Percentiles rank a stretch among this genome's conserved stretches.
These are phyloP conservation scores for Hibiscus trionum DNA, from an alignment of 345 rosid species.

Conservation along the genomic window DNA sequence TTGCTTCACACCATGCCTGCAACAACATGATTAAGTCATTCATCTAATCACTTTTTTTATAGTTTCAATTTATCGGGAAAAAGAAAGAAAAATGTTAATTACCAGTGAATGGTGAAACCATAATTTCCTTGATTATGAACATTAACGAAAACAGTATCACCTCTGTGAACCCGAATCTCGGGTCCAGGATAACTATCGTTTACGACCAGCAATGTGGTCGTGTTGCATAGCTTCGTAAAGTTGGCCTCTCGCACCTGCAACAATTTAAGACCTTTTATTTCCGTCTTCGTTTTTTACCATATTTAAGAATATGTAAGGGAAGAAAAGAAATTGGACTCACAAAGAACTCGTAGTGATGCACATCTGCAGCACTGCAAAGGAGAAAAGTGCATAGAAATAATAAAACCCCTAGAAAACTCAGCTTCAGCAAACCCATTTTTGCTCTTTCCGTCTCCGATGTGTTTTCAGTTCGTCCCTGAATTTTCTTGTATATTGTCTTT, in stretches of 20 bases:
- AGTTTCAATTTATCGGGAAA: not conserved
- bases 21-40: conserved; percentile 25
- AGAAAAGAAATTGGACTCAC: not conserved
- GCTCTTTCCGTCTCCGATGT: not conserved
- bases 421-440: not conserved
- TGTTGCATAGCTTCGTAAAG: conserved; percentile 2
- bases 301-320: not conserved
- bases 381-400: not conserved
- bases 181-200: conserved; percentile 39
- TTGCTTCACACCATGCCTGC: conserved; percentile 43
- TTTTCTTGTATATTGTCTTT: not conserved
- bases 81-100: not conserved
- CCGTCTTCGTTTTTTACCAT: too few species aligned
- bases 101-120: conserved; percentile 16
- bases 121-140: conserved; percentile 41
- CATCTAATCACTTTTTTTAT: not conserved
- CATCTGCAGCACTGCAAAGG: not conserved
- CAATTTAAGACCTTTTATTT: not conserved
- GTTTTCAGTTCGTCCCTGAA: not conserved
- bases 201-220: not conserved
- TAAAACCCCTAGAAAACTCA: not conserved
- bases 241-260: not conserved
- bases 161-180: conserved; percentile 25
- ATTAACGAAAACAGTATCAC: conserved; percentile 35
- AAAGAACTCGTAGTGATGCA: conserved; percentile 1